Percentiles rank a stretch among this genome's conserved stretches.
These are phyloP conservation scores for Clohesyomyces aquaticus DNA, from an alignment of 495 filamentous ascomycete genomes.

Conservation along the genomic window DNA sequence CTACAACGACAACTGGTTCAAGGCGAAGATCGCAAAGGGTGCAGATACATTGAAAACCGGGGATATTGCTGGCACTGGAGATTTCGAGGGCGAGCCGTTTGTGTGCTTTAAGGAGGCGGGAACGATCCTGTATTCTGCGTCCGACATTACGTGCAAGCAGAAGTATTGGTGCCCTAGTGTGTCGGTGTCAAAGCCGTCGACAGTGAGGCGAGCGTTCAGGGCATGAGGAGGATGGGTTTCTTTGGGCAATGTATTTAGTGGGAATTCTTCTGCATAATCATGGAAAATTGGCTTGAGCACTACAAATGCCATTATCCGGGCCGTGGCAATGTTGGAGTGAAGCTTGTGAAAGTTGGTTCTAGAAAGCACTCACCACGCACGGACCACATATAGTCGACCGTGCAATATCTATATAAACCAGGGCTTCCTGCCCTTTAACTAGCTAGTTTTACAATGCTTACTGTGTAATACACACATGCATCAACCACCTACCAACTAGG, in stretches of 20 bases:
- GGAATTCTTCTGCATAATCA: too few species aligned
- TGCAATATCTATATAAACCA: too few species aligned
- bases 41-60: not conserved
- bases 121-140: not conserved
- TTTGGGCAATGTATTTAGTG: not conserved
- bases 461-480: too few species aligned
- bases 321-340: too few species aligned
- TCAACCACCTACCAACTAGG: too few species aligned
- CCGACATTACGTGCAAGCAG: not conserved
- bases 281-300: too few species aligned
- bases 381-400: too few species aligned
- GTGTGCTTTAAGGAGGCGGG: constrained; percentile 6
- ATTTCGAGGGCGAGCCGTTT: constrained; percentile 12
- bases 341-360: too few species aligned
- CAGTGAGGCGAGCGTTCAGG: not conserved
- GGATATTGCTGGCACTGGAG: constrained; percentile 6
- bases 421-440: too few species aligned
- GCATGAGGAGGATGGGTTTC: not conserved
- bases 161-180: constrained; percentile 9
- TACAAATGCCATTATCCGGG: too few species aligned
- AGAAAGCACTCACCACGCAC: too few species aligned
- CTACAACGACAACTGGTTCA: not conserved
- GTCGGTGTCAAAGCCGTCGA: not conserved
- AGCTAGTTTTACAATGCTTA: too few species aligned
- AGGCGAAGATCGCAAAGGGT: not conserved